Base-by-base conservation (phyloP, 257 asterid species). In the Penstemon eatonii region DNA sequence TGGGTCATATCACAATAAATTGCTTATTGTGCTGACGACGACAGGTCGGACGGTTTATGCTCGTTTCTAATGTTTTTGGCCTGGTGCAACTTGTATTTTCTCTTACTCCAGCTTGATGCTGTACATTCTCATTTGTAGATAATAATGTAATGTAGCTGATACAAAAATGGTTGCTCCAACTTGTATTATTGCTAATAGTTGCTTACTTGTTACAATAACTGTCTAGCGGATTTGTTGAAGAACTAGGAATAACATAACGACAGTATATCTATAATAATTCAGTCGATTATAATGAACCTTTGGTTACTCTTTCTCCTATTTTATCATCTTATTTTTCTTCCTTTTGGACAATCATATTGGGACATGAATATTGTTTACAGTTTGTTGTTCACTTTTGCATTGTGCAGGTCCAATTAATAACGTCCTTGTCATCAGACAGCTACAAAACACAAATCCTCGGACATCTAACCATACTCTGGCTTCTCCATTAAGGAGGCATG, bases 341-440 rank as follows among this genome's bases (percentile, higher is more conserved):
- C 59, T 42, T 51, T 39, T 57, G 41, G 33, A 40, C 43, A 46
- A 38, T 55, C 42, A 42, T 54, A 40, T 4, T 6, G 12, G 40
- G 49, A 10, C 7, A 25, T 25, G 33, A 25, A 25, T 25, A 25
- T 25, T 25, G 33, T 25, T 25, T 25, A 25, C 33, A 51, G 7
- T 61, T 45, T 58, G 41, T 62, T 70, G 63, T 60, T 76, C 69
- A 63, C 38, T 40, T 69, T 66, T 44, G 49, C 65, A 18, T 50
- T 72, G n/a, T 69, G 61, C 88, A 90, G 96, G 97, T 59, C 84
- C 96, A 4, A 82, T 91, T 62, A 91, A 78, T 76, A 94, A 89
- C 66, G 78, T 91, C 56, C 67, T 84, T 47, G 85, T 94, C 72
- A 72, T 80, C 69, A 84, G 87, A 77, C 94, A 75, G 57, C 81